Evolutionary conservation across 371 early-diverging fungal genomes (phyloP).

Genomic region (Mortierella sp.): DNA sequence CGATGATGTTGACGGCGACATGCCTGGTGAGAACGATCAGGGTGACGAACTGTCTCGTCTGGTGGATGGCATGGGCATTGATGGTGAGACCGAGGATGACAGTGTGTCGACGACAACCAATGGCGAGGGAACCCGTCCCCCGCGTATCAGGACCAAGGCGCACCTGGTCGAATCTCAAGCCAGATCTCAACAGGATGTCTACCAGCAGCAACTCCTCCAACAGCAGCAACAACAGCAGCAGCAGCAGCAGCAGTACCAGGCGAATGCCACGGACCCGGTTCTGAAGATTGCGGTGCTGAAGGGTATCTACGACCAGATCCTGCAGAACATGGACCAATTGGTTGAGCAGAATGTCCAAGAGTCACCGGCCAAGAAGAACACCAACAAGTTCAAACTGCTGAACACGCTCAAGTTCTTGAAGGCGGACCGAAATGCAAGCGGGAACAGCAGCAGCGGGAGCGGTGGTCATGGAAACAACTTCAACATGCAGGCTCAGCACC

Average conservation of each 20-base stretch:
- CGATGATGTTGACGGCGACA: slow-evolving; percentile 53
- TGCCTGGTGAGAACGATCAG: slow-evolving; percentile 15
- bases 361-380: slow-evolving; percentile 50
- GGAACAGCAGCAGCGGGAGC: slow-evolving; percentile 11
- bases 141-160: slow-evolving; percentile 18
- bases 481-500: no score
- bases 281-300: slow-evolving; percentile 59
- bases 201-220: slow-evolving; percentile 3
- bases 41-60: neutral
- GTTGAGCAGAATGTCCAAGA: slow-evolving; percentile 49
- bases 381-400: slow-evolving; percentile 39
- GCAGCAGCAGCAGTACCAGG: slow-evolving; percentile 9
- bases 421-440: slow-evolving; percentile 32
- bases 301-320: slow-evolving; percentile 59
- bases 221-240: slow-evolving; percentile 17
- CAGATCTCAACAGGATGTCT: slow-evolving; percentile 13
- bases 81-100: slow-evolving; percentile 45
- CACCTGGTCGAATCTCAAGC: neutral
- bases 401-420: slow-evolving; percentile 48
- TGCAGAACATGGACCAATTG: slow-evolving; percentile 48
- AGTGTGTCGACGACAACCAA: slow-evolving; percentile 25
- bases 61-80: slow-evolving; percentile 11
- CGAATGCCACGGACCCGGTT: slow-evolving; percentile 45
- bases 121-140: slow-evolving; percentile 2
- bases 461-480: neutral